Evolutionary conservation across 2,329 filamentous ascomycete genomes (phyloP).

Genomic region (Diaporthe longicolla): DNA sequence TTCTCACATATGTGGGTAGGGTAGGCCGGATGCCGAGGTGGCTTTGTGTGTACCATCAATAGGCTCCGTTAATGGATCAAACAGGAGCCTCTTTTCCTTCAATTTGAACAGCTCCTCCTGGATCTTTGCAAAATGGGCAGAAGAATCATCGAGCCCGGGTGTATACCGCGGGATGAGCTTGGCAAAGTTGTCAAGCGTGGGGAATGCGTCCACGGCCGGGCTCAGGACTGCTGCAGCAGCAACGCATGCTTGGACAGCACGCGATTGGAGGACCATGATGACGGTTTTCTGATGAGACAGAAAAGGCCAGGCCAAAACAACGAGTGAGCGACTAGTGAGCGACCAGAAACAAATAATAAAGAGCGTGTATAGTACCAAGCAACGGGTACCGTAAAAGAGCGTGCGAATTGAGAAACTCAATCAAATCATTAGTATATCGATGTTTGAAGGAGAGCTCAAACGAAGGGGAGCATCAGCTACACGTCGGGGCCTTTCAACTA

Average conservation of each 20-base stretch:
- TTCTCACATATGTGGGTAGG: background rate
- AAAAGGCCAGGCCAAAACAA: background rate
- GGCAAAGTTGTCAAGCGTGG: slow-evolving; percentile 19
- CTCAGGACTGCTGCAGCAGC: slow-evolving; percentile 1
- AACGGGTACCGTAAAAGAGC: slow-evolving; percentile 27
- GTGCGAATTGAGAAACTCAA: slow-evolving; percentile 4
- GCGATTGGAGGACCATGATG: slow-evolving; percentile 16
- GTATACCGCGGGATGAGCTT: slow-evolving; percentile 1
- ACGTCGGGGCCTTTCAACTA: background rate
- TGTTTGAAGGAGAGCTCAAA: background rate
- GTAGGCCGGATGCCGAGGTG: background rate
- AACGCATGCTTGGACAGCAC: slow-evolving; percentile 17
- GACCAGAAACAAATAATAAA: slow-evolving; percentile 5
- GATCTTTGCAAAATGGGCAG: slow-evolving; percentile 15
- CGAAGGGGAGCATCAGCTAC: background rate
- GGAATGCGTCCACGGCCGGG: slow-evolving; percentile 19
- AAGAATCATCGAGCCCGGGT: slow-evolving; percentile 9
- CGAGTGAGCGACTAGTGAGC: background rate
- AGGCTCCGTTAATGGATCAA: slow-evolving; percentile 23
- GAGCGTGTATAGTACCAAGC: slow-evolving; percentile 18
- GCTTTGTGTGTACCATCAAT: background rate
- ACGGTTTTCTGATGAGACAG: background rate
- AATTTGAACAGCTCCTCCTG: slow-evolving; percentile 20
- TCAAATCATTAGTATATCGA: background rate
- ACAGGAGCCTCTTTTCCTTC: slow-evolving; percentile 69